A percentile compares a stretch with the other conserved stretches of the same genome.
Evolutionary conservation across 2,329 filamentous ascomycete species (phyloP).

Genomic region (Nigrograna mackinnonii): DNA sequence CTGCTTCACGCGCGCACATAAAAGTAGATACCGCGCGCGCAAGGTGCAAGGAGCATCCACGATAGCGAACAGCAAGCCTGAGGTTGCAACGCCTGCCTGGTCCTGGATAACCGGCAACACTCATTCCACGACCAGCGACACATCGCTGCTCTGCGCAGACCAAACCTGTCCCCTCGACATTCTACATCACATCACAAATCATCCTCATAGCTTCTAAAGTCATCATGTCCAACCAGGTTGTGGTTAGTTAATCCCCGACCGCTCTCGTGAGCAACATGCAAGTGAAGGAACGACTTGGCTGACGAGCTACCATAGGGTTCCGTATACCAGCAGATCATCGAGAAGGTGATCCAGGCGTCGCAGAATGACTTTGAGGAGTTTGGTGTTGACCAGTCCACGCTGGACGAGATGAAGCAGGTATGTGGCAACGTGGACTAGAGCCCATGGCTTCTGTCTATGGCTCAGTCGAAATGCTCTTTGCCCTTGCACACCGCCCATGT

Average conservation of each 20-base stretch:
- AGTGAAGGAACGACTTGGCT: constrained; percentile 24
- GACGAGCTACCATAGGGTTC: constrained; percentile 57
- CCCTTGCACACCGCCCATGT: constrained; percentile 7
- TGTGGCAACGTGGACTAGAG: too few species aligned
- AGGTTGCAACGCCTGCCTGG: too few species aligned
- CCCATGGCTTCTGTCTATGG: too few species aligned
- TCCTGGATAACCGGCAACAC: too few species aligned
- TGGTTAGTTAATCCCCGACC: constrained; percentile 37
- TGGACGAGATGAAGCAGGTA: constrained; percentile 88
- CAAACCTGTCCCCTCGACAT: constrained; percentile 13
- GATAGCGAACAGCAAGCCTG: too few species aligned
- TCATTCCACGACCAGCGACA: constrained; percentile 23
- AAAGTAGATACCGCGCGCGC: constrained; percentile 23
- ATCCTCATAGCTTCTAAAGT: constrained; percentile 12
- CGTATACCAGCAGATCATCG: constrained; percentile 90
- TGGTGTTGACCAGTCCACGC: constrained; percentile 83
- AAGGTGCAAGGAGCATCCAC: constrained; percentile 28
- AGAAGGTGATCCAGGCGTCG: constrained; percentile 66
- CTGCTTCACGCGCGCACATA: constrained; percentile 22
- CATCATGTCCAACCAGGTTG: constrained; percentile 43
- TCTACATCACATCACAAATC: constrained; percentile 19
- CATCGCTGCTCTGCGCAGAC: constrained; percentile 12
- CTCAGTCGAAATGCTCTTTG: constrained; percentile 6
- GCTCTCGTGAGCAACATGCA: constrained; percentile 15
- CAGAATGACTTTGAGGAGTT: constrained; percentile 96